These are phyloP conservation scores for Paramecium caudatum DNA, from an alignment of 73 alveolate species.

Conservation along the genomic window DNA sequence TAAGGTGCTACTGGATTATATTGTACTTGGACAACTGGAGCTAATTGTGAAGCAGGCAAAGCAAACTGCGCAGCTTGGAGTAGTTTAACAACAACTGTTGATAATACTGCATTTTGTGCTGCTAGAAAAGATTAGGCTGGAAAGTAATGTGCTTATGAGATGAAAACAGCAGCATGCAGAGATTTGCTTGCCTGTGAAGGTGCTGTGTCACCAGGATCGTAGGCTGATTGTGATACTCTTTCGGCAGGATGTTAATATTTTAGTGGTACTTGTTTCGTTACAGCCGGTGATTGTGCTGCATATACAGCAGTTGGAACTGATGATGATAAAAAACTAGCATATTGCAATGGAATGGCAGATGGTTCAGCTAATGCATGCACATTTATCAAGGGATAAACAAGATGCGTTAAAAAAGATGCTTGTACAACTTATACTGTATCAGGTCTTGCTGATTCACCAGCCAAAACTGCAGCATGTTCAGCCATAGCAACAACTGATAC, in stretches of 20 bases:
- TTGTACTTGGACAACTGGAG: background rate
- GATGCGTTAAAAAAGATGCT: background rate
- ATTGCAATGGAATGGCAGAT: background rate
- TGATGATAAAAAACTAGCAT: conserved; percentile 5
- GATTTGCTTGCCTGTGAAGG: background rate
- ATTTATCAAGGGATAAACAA: background rate
- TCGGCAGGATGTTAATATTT: too few species aligned
- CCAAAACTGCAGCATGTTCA: background rate
- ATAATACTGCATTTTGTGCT: background rate
- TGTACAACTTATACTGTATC: background rate
- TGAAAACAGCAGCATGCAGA: background rate
- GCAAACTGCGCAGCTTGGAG: background rate
- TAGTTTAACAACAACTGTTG: background rate
- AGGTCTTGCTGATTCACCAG: background rate
- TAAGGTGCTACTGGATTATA: background rate
- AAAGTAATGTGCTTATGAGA: background rate
- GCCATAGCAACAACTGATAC: background rate
- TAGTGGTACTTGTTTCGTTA: too few species aligned
- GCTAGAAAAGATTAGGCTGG: conserved; percentile 21
- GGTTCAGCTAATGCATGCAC: background rate
- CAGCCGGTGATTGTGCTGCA: background rate
- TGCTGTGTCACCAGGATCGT: background rate
- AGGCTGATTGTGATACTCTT: background rate
- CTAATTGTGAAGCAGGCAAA: background rate
- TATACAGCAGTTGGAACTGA: background rate